Base-by-base conservation (phyloP, 345 rosid genomes). In the Carallia pectinifolia region DNA sequence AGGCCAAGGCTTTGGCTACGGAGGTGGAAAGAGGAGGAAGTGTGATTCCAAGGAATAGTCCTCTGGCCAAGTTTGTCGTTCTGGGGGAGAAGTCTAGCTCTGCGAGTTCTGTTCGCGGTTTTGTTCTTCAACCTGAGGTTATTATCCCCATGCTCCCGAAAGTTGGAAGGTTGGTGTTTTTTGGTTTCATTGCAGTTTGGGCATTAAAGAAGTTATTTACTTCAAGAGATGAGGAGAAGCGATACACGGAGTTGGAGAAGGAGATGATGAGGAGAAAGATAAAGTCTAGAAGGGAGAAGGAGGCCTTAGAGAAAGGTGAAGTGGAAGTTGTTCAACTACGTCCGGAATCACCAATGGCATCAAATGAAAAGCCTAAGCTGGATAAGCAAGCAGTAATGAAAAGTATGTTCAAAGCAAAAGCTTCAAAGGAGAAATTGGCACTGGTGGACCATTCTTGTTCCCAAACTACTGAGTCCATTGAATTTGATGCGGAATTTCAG, bases 181-280 rank as follows among this genome's bases (percentile, higher is more conserved):
- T 79, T 74, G 84, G 88, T 70, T 80, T 87, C 16, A 15, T 86
- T 52, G 81, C 86, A 52, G 34, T 88, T 36, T 88, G 89, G 89
- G 81, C 74, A 30, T 59, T 82, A 48, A 91, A 82, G 75, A 82
- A 70, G 19, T 68, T 87, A 38, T 69, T 88, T 37, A 55, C 74
- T 55, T 75, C 58, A 37, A 52, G 62, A 67, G 81, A 84, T 44
- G 66, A 74, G 68, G 87, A 81, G 70, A 86, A 72, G 47, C 69
- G 74, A 65, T 69, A 64, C 36, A 86, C 95, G 2, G 81, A 74
- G 40, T 29, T 84, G 81, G 98, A 93, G 83, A 91, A 93, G 84
- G 91, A 89, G 77, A 89, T 90, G 97, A 78, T 91, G 91, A 81
- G 86, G 86, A 88, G 97, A 71, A 90, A 90, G 89, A 81, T 85